Conservation (phyloP, 164 flowering plant genomes). For the Macadamia integrifolia region DNA sequence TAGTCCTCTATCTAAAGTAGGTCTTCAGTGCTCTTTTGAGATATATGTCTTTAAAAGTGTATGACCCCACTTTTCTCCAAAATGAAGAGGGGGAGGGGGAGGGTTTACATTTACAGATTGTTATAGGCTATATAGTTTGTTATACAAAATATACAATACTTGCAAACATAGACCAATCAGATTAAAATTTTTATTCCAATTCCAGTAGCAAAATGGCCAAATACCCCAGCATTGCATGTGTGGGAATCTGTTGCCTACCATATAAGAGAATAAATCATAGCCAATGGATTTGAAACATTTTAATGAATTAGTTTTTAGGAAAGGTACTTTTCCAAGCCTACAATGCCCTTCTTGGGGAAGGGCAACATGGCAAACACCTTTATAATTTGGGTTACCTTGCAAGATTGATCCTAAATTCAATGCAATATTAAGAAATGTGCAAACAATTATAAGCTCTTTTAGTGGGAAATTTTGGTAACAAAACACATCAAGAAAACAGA, state of each 20-base stretch:
- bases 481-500: neutral
- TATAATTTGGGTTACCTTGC: constrained; percentile 96
- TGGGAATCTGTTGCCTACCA: constrained; percentile 86
- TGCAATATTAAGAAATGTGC: neutral
- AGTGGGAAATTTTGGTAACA: neutral
- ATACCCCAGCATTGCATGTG: constrained; percentile 99
- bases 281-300: neutral
- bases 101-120: too few relatives aligned
- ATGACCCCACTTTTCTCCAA: too few relatives aligned
- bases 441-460: too few relatives aligned
- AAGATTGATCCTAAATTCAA: constrained; percentile 8
- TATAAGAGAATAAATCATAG: neutral
- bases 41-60: too few relatives aligned
- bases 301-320: neutral
- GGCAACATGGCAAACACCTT: constrained; percentile 98
- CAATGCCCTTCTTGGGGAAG: constrained; percentile 99
- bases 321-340: constrained; percentile 94
- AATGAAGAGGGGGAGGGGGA: too few relatives aligned
- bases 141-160: too few relatives aligned
- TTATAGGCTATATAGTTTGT: too few relatives aligned
- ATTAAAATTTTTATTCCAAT: constrained; percentile 44
- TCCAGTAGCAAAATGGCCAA: constrained; percentile 98
- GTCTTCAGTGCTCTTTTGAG: too few relatives aligned
- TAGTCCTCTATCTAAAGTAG: too few relatives aligned
- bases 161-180: too few relatives aligned